Evolutionary conservation across 441 rosid species (phyloP), one percentile per base, ranked within the genome.

Genomic region (Sinapis alba): DNA sequence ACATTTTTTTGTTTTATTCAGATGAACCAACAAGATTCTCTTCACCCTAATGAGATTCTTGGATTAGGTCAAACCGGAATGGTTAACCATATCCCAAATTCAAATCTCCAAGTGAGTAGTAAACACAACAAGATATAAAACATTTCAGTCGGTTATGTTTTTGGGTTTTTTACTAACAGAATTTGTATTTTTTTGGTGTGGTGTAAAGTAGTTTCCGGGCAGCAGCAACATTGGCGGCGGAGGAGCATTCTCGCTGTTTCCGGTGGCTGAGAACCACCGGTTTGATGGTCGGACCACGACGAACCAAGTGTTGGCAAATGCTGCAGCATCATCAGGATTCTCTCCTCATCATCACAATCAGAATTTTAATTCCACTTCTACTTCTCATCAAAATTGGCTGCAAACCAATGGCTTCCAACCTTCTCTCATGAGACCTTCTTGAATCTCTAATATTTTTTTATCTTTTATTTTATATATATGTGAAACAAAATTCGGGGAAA

Each of bases 311-410:
- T 86, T 82, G 82, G 83, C 90, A 78, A 86, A 75, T 91, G 95
- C 97, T 86, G 98, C 98, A 96, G 99, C 99, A 96, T 96, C 99
- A 96, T 96, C 98, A 93, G 98, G 99, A 96, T 93, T 96, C 98
- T 89, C 92, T 57, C 86, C 80, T 71, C 97, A 89, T 80, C 84
- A 81, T 76, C 83, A 84, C 80, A 82, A 86, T 75, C 81, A 78
- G 81, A 78, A 68, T 57, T 78, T 63, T 74, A 73, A 63, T 34
- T 62, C 81, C 21, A 61, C 75, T 56, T 68, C 78, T 45, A 38
- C 75, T 56, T 68, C 78, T 69, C 78, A 89, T 47, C 90, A 85
- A 78, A 87, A 82, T 72, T 89, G 97, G 97, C 88, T 86, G 89
- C 97, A 94, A 85, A 81, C 80, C 47, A 94, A 88, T 88, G 93